A percentile compares a stretch with the other conserved stretches of the same genome.
Evolutionary conservation across 2,329 filamentous ascomycete species (phyloP).

Genomic region (Talaromyces sp.): DNA sequence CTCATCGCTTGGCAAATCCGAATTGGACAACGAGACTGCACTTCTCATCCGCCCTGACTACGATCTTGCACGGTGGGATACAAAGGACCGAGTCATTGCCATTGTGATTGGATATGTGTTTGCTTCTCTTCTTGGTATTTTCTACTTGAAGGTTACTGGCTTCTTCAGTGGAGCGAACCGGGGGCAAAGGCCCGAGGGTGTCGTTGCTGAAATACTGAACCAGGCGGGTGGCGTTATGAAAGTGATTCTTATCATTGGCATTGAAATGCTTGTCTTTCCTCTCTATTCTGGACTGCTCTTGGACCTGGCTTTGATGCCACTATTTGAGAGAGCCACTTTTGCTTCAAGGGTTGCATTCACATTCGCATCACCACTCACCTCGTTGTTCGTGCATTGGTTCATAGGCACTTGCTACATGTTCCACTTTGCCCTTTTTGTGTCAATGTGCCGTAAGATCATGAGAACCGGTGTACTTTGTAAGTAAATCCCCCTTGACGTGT

Average conservation of each 20-base stretch:
- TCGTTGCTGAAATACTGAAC: constrained; percentile 73
- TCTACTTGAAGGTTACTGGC: constrained; percentile 73
- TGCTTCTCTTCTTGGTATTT: constrained; percentile 67
- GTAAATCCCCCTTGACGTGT: constrained; percentile 32
- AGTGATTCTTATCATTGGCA: constrained; percentile 96
- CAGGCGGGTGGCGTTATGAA: constrained; percentile 97
- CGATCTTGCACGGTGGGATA: constrained; percentile 64
- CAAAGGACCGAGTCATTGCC: constrained; percentile 67
- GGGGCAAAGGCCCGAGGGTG: constrained; percentile 62
- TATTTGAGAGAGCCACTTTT: constrained; percentile 79
- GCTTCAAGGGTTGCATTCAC: constrained; percentile 76
- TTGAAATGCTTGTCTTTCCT: constrained; percentile 97
- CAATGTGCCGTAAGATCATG: constrained; percentile 98
- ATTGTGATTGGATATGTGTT: constrained; percentile 78
- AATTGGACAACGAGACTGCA: constrained; percentile 27
- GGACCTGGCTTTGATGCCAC: constrained; percentile 79
- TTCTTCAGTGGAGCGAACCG: constrained; percentile 61
- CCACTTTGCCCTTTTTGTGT: constrained; percentile 96
- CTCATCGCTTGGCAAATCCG: constrained; percentile 15
- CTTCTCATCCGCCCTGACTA: constrained; percentile 47
- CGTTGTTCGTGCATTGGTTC: constrained; percentile 97
- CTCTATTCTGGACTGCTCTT: constrained; percentile 91
- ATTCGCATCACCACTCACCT: constrained; percentile 74
- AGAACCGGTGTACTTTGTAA: constrained; percentile 86
- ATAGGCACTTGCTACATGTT: constrained; percentile 99